A percentile compares a stretch with the other conserved stretches of the same genome.
phyloP scores from a whole-genome alignment of 371 early-diverging fungal genomes.

The Saksenaea oblongispora region DNA sequence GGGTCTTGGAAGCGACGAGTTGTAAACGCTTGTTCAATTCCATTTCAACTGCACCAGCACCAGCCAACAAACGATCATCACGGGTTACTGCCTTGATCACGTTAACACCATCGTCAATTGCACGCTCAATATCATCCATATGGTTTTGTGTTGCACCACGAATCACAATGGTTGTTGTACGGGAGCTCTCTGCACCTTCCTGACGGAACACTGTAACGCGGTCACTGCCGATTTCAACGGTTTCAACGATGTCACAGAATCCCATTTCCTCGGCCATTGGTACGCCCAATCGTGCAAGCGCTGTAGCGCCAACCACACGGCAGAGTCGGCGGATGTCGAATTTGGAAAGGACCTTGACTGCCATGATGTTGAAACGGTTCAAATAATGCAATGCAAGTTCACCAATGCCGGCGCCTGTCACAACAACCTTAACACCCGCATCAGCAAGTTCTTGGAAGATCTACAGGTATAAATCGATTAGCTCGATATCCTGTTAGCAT shows the following conservation, averaged over 20 bases:
- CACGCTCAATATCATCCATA: constrained; percentile 97
- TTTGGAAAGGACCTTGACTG: constrained; percentile 91
- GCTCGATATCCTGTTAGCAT: no score
- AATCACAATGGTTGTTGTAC: constrained; percentile 95
- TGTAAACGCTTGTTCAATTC: constrained; percentile 83
- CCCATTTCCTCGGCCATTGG: constrained; percentile 99
- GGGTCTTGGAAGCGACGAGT: constrained; percentile 80
- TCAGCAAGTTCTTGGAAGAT: constrained; percentile 88
- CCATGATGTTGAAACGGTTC: constrained; percentile 90
- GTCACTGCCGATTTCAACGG: constrained; percentile 96
- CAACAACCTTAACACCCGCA: constrained; percentile 92
- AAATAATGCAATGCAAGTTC: constrained; percentile 95
- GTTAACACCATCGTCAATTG: constrained; percentile 98
- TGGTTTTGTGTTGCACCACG: constrained; percentile 97
- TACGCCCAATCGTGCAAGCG: constrained; percentile 89
- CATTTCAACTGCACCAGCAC: constrained; percentile 97
- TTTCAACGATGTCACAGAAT: constrained; percentile 92
- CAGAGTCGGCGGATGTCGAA: constrained; percentile 96
- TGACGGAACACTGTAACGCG: constrained; percentile 96
- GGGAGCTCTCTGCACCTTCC: constrained; percentile 70
- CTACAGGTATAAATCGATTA: constrained; percentile 12
- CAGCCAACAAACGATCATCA: constrained; percentile 87
- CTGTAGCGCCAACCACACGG: constrained; percentile 93
- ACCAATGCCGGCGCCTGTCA: constrained; percentile 90
- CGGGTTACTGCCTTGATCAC: constrained; percentile 92